Evolutionary conservation across 441 rosid genomes (phyloP), one percentile per base, ranked within the genome.

Genomic region (Croton laevigatus): DNA sequence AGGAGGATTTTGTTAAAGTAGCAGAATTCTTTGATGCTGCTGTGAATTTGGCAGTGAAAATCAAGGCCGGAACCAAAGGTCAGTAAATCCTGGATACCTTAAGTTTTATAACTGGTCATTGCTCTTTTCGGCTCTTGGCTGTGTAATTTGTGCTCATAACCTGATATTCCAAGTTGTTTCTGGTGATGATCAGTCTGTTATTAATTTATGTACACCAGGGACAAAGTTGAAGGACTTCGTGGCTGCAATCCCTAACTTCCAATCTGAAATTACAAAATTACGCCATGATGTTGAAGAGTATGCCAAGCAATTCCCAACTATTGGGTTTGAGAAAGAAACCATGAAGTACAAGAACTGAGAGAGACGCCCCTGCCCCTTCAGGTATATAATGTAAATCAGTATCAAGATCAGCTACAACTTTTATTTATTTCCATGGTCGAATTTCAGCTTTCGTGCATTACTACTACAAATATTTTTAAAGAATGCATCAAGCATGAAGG

Each of bases 271-370:
- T 37, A 68, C 81, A 27, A 89, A 87, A 72, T 87, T 95, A 68
- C 89, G 94, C 62, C 87, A 68, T 0, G 80, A 83, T 61, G 98
- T 95, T 9, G 98, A 92, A 83, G 91, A 83, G 80, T 95, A 83
- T 53, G 98, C 98, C n/a, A 95, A 95, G 80, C 99, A 91, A 76
- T 95, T 95, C 84, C 97, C 98, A 36, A 95, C 98, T 52, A 85
- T 95, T 27, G 97, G 98, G 11, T 95, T 95, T 67, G 94, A 91
- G 64, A 95, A 92, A 76, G 89, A 80, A 82, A 87, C 98, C 77
- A 92, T 95, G 98, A 95, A 92, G 83, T 92, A 92, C 90, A 90
- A 90, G 85, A 89, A 89, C 78, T 92, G 81, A 92, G 69, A 27
- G 66, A 38, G 40, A 54, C 60, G 74, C 38, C 23, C 40, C 8